Evolutionary conservation across 805 yeast genomes (phyloP).

Genomic region (Myxozyma mucilagina): DNA sequence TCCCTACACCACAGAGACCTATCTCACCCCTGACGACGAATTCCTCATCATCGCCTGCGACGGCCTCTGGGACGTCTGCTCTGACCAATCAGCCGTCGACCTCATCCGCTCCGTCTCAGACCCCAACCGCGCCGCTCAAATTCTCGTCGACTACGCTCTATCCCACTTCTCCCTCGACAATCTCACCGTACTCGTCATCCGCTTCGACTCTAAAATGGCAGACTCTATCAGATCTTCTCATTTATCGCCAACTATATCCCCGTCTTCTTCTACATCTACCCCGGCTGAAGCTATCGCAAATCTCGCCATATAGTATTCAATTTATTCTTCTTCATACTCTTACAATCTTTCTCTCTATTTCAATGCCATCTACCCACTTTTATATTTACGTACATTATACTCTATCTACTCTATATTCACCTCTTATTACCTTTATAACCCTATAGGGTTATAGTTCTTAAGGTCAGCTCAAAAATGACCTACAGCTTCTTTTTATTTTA

Average conservation of each 20-base stretch:
- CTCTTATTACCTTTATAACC: no score
- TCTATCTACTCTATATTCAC: no score
- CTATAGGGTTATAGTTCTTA: no score
- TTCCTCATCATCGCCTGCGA: conserved; percentile 91
- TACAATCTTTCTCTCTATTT: no score
- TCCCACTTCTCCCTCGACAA: conserved; percentile 83
- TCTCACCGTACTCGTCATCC: conserved; percentile 86
- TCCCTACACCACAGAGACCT: conserved; percentile 90
- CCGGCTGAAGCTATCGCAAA: background rate
- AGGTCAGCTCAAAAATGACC: no score
- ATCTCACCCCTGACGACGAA: conserved; percentile 64
- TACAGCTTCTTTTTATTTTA: no score
- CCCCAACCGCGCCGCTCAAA: conserved; percentile 33
- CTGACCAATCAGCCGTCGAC: conserved; percentile 81
- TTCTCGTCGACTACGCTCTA: conserved; percentile 53
- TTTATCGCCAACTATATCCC: background rate
- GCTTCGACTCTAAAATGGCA: conserved; percentile 21
- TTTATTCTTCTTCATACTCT: no score
- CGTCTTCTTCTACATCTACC: background rate
- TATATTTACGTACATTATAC: no score
- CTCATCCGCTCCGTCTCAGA: conserved; percentile 54
- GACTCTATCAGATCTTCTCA: conserved; percentile 20
- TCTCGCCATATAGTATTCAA: no score
- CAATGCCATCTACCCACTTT: no score
- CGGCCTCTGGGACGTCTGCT: conserved; percentile 93